Conservation (phyloP, 441 rosid genomes). For the Erysimum cheiri region DNA sequence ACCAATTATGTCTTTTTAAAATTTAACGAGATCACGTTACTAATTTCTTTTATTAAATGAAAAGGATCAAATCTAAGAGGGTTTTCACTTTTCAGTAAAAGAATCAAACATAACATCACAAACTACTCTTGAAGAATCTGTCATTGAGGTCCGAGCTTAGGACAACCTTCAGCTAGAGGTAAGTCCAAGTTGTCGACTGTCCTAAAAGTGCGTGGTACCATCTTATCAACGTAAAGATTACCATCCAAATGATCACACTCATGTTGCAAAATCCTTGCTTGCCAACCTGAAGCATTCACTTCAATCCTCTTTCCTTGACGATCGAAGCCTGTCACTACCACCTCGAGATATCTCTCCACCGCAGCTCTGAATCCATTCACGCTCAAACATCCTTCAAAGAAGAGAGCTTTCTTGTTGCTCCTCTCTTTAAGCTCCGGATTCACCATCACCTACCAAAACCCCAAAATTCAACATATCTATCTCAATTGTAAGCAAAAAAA, state of each 20-base stretch:
- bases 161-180: conserved; percentile 89
- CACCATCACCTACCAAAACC: conserved; percentile 65
- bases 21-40: too few species aligned
- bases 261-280: conserved; percentile 89
- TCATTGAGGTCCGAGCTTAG: conserved; percentile 63
- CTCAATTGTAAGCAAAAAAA: background rate
- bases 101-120: conserved; percentile 5
- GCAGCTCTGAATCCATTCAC: conserved; percentile 87
- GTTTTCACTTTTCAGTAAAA: background rate
- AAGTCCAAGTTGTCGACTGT: conserved; percentile 70
- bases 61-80: background rate
- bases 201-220: conserved; percentile 82
- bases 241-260: conserved; percentile 95
- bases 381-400: conserved; percentile 90
- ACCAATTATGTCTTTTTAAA: background rate
- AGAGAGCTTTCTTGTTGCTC: conserved; percentile 68
- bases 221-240: conserved; percentile 87
- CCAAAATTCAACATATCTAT: background rate
- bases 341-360: conserved; percentile 81
- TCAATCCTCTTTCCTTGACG: conserved; percentile 65
- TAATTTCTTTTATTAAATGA: too few species aligned
- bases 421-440: conserved; percentile 80
- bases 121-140: background rate
- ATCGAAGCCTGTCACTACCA: conserved; percentile 76
- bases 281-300: conserved; percentile 92